Percentiles rank a stretch among this genome's conserved stretches.
Evolutionary conservation across 1,284 basidiomycete genomes (phyloP).

Genomic region (Moesziomyces antarcticus): DNA sequence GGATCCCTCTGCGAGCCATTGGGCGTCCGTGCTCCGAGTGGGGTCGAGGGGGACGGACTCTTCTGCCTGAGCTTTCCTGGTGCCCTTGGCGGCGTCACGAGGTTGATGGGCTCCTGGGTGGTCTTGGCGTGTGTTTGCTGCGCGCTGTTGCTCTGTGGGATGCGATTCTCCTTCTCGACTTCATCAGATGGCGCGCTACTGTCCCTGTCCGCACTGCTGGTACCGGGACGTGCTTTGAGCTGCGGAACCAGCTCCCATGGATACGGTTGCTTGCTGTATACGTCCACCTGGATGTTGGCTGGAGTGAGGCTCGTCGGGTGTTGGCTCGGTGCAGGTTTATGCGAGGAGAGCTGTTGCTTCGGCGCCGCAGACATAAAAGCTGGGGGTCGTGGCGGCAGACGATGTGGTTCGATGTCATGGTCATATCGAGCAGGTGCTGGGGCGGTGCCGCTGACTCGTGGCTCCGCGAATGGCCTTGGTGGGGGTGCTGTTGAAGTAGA

Average conservation of each 20-base stretch:
- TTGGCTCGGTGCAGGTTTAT: too few relatives aligned
- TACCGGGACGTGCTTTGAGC: neutral
- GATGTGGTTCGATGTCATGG: neutral
- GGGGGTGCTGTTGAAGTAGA: neutral
- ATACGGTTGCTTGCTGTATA: slow-evolving; percentile 2
- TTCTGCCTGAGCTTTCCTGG: neutral
- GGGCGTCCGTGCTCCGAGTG: neutral
- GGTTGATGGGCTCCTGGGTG: neutral
- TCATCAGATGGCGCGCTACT: neutral
- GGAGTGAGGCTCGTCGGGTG: slow-evolving; percentile 16
- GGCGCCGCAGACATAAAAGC: neutral
- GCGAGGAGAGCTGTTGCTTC: too few relatives aligned
- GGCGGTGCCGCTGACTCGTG: neutral
- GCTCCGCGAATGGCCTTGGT: neutral
- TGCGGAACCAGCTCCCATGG: slow-evolving; percentile 37
- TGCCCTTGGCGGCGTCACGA: neutral
- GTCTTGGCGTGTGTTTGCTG: too few relatives aligned
- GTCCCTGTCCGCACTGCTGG: neutral
- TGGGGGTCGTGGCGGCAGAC: neutral
- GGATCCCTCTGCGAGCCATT: slow-evolving; percentile 17
- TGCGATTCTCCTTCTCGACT: neutral
- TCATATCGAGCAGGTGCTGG: neutral
- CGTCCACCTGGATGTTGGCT: slow-evolving; percentile 1
- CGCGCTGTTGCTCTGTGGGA: too few relatives aligned
- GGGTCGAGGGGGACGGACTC: neutral